phyloP scores from a whole-genome alignment of 176 grass and related monocot species.

The Aechmea fasciata region DNA sequence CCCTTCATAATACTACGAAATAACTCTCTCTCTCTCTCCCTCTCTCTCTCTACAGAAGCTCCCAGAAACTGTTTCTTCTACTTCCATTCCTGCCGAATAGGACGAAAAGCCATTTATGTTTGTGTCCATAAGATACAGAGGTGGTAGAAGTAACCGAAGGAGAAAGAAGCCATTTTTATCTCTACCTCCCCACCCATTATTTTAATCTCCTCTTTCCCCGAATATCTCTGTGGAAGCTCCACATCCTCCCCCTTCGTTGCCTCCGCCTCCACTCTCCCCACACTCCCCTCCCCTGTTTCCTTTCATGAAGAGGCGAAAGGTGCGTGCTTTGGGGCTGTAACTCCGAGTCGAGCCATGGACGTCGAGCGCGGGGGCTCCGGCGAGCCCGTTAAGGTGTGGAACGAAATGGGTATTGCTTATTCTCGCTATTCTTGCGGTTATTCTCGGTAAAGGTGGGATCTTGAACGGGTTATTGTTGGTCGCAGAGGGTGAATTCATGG shows the following conservation, averaged over 20 bases:
- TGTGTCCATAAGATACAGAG: constrained; percentile 5
- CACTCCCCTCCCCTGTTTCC: background rate
- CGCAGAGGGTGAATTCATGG: constrained; percentile 38
- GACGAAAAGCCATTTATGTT: constrained; percentile 17
- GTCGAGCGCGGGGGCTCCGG: constrained; percentile 35
- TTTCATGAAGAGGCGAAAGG: constrained; percentile 16
- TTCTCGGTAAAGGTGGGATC: background rate
- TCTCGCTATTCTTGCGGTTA: constrained; percentile 2
- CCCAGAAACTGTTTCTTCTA: constrained; percentile 6
- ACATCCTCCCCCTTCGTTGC: constrained; percentile 18
- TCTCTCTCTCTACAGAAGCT: background rate
- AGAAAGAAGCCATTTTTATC: constrained; percentile 11
- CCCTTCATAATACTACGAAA: constrained; percentile 20
- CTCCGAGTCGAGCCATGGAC: constrained; percentile 34
- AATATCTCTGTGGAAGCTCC: background rate
- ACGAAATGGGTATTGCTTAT: constrained; percentile 2
- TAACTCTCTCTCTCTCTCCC: constrained; percentile 1
- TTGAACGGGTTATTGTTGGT: background rate
- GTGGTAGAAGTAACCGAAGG: background rate
- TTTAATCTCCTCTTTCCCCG: background rate
- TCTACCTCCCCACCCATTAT: background rate
- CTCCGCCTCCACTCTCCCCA: constrained; percentile 11
- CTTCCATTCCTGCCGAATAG: constrained; percentile 19
- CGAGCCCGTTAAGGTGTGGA: constrained; percentile 33
- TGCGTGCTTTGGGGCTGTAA: constrained; percentile 21